Base-by-base conservation (phyloP, 2,329 filamentous ascomycete species). In the Volutella citrinella region DNA sequence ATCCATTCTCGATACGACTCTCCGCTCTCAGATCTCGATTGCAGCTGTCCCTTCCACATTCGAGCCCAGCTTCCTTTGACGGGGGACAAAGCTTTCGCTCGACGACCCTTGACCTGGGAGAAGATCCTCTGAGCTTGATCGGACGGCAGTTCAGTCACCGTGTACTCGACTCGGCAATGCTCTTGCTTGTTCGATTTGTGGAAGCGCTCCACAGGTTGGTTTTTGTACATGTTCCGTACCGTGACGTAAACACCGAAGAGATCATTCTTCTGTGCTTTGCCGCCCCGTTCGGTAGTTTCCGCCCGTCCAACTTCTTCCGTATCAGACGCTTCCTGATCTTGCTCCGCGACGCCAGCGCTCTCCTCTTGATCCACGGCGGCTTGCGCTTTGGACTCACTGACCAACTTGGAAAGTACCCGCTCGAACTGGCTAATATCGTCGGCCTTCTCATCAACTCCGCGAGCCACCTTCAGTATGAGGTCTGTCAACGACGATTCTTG, bases 211-310 rank as follows among this genome's bases (percentile, higher is more conserved):
- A 87, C 76, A 34, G 75, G 73, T 10, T 65, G 34, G 13, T 76
- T 81, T 52, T 93, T 83, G 34, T 95, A 74, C 44, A 75, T 77
- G 66, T 86, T 93, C 45, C 78, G 78, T 30, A 87, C 67, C 1
- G 78, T 82, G 35, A 96, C 66, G 11, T 79, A 80, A 72, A 93
- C 78, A 23, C 78, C 85, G 17, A 88, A 64, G 5, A 55, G 5
- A 27, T 43, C 32, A 2, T 19, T 26, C 17, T 38, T 28, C 9
- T 27, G 13, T 14, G 26, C 7, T 12, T 27, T 11, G 5, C 27
- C 16, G 14, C 10, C 12, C 7, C n/a, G 8, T 4, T 27, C 10
- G 20, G n/a, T n/a, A 10, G 24, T 20, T 19, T 35, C 13, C 3
- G 8, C 11, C 29, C 28, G 3, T 6, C 19, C 21, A 19, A 19